A percentile compares a stretch with the other conserved stretches of the same genome.
Evolutionary conservation across 441 rosid species (phyloP).

Genomic region (Populus tomentosa): DNA sequence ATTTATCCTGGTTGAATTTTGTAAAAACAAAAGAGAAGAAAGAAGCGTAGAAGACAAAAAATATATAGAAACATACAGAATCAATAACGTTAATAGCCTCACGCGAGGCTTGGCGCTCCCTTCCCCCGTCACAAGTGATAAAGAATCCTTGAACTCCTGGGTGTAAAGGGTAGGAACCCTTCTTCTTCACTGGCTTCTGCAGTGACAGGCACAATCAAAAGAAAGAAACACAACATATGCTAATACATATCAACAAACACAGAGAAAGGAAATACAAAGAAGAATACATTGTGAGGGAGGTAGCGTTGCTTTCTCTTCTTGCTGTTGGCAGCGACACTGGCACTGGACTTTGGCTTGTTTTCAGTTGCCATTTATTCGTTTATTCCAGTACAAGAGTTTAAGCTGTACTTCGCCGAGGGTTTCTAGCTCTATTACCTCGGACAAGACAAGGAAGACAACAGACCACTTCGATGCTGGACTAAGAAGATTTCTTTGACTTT

Average conservation of each 20-base stretch:
- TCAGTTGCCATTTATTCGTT: constrained; percentile 38
- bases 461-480: neutral
- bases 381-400: no score
- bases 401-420: neutral
- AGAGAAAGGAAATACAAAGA: neutral
- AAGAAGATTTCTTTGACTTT: neutral
- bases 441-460: neutral
- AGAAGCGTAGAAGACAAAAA: neutral
- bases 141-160: constrained; percentile 90
- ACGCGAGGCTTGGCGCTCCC: constrained; percentile 80
- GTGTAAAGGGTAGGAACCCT: constrained; percentile 75
- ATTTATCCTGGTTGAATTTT: neutral
- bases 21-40: neutral
- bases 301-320: constrained; percentile 75
- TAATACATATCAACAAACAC: neutral
- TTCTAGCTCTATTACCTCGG: neutral
- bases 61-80: constrained; percentile 39
- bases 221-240: neutral
- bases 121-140: constrained; percentile 89
- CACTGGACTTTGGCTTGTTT: constrained; percentile 28
- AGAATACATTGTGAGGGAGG: constrained; percentile 61
- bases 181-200: constrained; percentile 77
- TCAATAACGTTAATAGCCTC: constrained; percentile 84
- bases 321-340: constrained; percentile 20
- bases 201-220: neutral